Base-by-base conservation (phyloP, 2,329 filamentous ascomycete species). In the Botrytis pseudocinerea region DNA sequence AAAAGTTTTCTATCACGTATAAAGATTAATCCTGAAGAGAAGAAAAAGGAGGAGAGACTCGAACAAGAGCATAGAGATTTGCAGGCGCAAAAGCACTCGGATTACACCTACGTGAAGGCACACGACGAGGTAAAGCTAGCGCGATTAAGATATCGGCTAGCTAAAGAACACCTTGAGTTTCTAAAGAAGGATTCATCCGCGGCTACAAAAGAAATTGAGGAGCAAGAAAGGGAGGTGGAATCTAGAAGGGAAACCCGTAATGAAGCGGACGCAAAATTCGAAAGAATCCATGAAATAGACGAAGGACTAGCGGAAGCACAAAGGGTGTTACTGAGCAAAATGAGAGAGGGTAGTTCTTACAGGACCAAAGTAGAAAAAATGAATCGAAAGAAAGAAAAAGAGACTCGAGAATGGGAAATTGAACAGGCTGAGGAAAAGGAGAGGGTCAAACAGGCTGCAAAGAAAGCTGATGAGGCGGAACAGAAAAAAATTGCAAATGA, bases 121-220 rank as follows among this genome's bases (percentile, higher is more conserved):
- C 2, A 14, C 25, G 1, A n/a, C 0, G 22, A 25, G 22, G 1
- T 0, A 4, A 6, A 14, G 4, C 14, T 14, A 4, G 48, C 14
- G 46, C 1, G n/a, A 6, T n/a, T 5, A 25, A 51, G 46, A 12
- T 51, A 25, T 25, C 22, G 12, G 46, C 22, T 1, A 48, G 46
- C 9, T 20, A 38, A 38, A 38, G 7, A 9, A 38, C 7, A 9
- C 16, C 42, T 44, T 6, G 10, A 44, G 16, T 6, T 5, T 44
- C 42, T 44, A 18, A 18, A 44, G 42, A 7, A 44, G 1, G 1
- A 14, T 48, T 4, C 10, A 51, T 25, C 4, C 48, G 25, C 25
- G 25, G 16, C 25, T 7, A 5, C 2, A 16, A 12, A n/a, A 14
- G 12, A n/a, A 14, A 14, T 14, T 2, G 6, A 5, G n/a, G 4